phyloP scores from a whole-genome alignment of 495 filamentous ascomycete genomes.

The Xylaria grammica region DNA sequence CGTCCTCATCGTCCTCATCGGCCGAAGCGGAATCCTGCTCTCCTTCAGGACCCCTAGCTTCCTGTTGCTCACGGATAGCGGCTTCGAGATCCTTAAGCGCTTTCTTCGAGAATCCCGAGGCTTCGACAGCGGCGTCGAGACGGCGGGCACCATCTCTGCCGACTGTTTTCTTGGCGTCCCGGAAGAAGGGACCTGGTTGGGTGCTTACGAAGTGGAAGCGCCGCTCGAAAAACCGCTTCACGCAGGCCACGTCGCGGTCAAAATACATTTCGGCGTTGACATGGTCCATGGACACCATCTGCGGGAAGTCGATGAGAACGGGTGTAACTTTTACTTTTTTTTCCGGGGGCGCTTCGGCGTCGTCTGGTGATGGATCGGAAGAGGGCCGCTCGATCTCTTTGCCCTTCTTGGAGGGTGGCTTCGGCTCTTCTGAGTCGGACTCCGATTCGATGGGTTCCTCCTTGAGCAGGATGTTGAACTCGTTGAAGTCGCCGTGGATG shows the following conservation, averaged over 20 bases:
- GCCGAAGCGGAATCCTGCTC: constrained; percentile 40
- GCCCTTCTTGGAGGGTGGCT: constrained; percentile 24
- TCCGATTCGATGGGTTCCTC: constrained; percentile 53
- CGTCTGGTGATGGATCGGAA: neutral
- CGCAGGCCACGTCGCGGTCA: constrained; percentile 89
- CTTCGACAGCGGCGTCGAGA: constrained; percentile 87
- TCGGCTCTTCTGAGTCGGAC: constrained; percentile 34
- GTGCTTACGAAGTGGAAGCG: constrained; percentile 87
- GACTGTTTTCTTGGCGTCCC: constrained; percentile 78
- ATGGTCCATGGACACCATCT: constrained; percentile 97
- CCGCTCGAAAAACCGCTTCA: constrained; percentile 89
- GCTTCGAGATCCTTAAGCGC: constrained; percentile 90
- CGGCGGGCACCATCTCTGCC: constrained; percentile 66
- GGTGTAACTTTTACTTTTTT: constrained; percentile 58
- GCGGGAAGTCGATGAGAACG: constrained; percentile 94
- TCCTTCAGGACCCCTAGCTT: constrained; percentile 45
- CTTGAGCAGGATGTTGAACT: constrained; percentile 96
- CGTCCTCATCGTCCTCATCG: constrained; percentile 28
- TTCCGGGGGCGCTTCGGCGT: constrained; percentile 15
- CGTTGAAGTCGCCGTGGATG: constrained; percentile 99
- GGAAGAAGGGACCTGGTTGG: constrained; percentile 81
- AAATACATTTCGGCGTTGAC: constrained; percentile 93
- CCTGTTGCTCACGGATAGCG: constrained; percentile 74
- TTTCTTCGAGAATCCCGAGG: constrained; percentile 94
- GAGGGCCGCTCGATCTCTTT: constrained; percentile 32